phyloP scores from a whole-genome alignment of 2,329 filamentous ascomycete species.

The Aspergillus ochraceoroseus region DNA sequence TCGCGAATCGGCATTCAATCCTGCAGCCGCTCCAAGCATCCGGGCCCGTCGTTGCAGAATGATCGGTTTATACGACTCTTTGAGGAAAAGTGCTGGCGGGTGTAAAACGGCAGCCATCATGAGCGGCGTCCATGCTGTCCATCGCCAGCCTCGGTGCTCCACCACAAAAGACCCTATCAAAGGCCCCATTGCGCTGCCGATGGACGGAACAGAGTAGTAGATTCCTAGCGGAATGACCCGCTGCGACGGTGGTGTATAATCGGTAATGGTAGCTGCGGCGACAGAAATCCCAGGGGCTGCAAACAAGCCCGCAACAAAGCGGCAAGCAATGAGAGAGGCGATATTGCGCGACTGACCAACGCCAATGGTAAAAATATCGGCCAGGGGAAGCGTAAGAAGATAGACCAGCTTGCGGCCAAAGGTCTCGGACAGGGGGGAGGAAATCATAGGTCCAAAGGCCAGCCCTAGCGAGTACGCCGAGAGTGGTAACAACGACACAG shows the following conservation, averaged over 20 bases:
- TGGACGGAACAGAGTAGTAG: conserved; percentile 20
- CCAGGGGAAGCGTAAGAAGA: conserved; percentile 61
- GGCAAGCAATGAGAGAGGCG: conserved; percentile 63
- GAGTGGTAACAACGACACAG: conserved; percentile 53
- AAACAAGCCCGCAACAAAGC: conserved; percentile 72
- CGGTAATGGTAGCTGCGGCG: conserved; percentile 66
- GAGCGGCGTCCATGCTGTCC: conserved; percentile 68
- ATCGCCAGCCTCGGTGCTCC: conserved; percentile 63
- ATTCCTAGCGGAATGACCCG: conserved; percentile 15
- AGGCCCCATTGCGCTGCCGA: conserved; percentile 46
- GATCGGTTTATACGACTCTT: conserved; percentile 62
- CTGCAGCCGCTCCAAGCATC: conserved; percentile 3
- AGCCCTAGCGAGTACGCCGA: conserved; percentile 68
- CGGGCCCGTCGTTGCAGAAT: conserved; percentile 2
- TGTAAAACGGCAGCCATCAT: conserved; percentile 57
- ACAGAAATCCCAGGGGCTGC: conserved; percentile 52
- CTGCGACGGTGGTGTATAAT: conserved; percentile 32
- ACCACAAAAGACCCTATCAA: conserved; percentile 65
- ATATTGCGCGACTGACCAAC: conserved; percentile 55
- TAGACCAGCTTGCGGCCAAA: conserved; percentile 65
- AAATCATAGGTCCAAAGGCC: conserved; percentile 65
- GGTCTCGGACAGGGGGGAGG: conserved; percentile 68
- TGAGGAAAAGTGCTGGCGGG: conserved; percentile 52
- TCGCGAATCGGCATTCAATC: too few species aligned
- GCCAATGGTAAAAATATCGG: conserved; percentile 49